A percentile compares a stretch with the other conserved stretches of the same genome.
Evolutionary conservation across 2,329 filamentous ascomycete genomes (phyloP).

Genomic region (Neofusicoccum sp.): DNA sequence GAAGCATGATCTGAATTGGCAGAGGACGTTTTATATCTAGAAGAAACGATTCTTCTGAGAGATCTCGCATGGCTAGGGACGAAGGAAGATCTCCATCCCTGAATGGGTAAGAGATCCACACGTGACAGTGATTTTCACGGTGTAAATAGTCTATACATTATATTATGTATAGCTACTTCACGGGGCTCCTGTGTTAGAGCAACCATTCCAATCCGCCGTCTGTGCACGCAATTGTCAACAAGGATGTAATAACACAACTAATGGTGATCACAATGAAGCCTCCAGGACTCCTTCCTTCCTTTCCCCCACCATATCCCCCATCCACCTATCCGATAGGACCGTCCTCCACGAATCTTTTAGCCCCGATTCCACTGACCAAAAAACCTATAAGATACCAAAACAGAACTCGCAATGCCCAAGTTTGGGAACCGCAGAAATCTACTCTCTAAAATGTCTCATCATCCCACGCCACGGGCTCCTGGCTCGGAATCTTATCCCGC

Average conservation of each 20-base stretch:
- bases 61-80: too few relatives aligned
- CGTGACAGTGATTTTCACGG: neutral
- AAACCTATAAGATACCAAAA: neutral
- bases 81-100: too few relatives aligned
- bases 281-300: neutral
- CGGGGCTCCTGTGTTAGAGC: neutral
- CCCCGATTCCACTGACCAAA: neutral
- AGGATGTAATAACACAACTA: neutral
- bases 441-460: conserved; percentile 7
- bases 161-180: neutral
- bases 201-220: neutral
- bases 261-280: neutral
- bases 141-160: conserved; percentile 1
- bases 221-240: neutral
- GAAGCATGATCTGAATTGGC: neutral
- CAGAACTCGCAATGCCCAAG: neutral
- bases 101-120: too few relatives aligned
- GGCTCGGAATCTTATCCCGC: conserved; percentile 66
- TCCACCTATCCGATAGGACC: neutral
- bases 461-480: neutral
- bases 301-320: neutral
- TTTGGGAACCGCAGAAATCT: too few relatives aligned
- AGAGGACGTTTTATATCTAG: too few relatives aligned
- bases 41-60: too few relatives aligned
- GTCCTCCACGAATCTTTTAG: neutral